Evolutionary conservation across 345 rosid genomes (phyloP), one percentile per base, ranked within the genome.

Genomic region (Psidium guajava): DNA sequence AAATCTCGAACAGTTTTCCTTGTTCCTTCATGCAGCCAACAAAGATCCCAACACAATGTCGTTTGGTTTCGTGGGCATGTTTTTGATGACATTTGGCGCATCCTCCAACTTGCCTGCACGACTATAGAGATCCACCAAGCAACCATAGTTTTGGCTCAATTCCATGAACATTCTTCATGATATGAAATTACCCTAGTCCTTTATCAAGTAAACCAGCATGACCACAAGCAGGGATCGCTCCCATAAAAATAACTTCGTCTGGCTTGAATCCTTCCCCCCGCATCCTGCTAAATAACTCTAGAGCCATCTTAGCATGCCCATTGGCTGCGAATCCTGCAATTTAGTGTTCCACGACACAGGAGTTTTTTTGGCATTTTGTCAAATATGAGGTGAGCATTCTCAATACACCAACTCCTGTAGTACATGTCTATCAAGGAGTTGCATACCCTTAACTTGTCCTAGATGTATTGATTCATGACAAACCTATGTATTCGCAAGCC

Each of bases 31-130:
- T 0, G 96, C 96, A 87, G 94, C 95, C 83, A 94, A 90, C 84
- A 96, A 89, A 5, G 98, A 93, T 44, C 98, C 96, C 86, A 95
- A 83, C n/a, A 95, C 91, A 25, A 95, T 89, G 87, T 92, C 96
- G 84, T 95, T 93, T 44, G 96, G 98, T 88, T 92, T 93, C 98
- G 93, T 88, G 0, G 92, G 92, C 98, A 96, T 96, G 80, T 83
- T 92, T 84, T 92, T 86, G 80, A 94, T 80, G 49, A 95, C 89
- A 9, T 84, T 81, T 87, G 91, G 54, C 49, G 98, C 96, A 15
- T 94, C 95, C 36, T 36, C 36, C 36, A 36, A 36, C 36, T 3
- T 36, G 36, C 36, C 36, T 36, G 36, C 36, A 36, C 3, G 36
- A 36, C 36, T 36, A 36, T 36, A 36, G 36, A 36, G 36, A 36